These are phyloP conservation scores for Tremella fuciformis DNA, from an alignment of 768 basidiomycete species.

Conservation along the genomic window DNA sequence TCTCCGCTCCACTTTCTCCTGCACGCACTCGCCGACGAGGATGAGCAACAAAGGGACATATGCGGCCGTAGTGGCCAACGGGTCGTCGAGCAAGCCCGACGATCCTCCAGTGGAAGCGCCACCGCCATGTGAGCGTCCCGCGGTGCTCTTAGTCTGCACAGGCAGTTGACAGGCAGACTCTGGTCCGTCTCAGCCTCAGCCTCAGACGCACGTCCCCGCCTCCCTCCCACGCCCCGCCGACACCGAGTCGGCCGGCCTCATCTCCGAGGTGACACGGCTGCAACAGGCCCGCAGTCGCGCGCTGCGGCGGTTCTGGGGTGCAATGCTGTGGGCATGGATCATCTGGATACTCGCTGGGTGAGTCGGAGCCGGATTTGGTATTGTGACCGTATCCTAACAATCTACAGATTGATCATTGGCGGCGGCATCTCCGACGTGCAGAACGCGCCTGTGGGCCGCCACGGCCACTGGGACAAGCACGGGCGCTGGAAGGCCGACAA, in stretches of 20 bases:
- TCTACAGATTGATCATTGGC: slow-evolving; percentile 32
- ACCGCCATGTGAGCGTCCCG: not conserved
- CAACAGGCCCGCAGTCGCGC: slow-evolving; percentile 35
- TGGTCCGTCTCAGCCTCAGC: slow-evolving; percentile 2
- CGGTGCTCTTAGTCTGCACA: not conserved
- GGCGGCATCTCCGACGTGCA: slow-evolving; percentile 41
- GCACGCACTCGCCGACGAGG: too few species aligned
- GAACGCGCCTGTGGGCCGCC: slow-evolving; percentile 21
- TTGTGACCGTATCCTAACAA: too few species aligned
- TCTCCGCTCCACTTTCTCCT: too few species aligned
- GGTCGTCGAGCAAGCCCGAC: not conserved
- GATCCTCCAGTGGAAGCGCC: not conserved
- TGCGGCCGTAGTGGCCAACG: slow-evolving; percentile 2
- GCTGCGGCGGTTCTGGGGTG: slow-evolving; percentile 40
- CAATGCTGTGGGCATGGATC: slow-evolving; percentile 43
- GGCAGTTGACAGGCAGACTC: not conserved
- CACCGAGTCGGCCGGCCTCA: too few species aligned
- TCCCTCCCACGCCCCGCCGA: not conserved
- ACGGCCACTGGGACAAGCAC: slow-evolving; percentile 46
- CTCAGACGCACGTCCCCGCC: not conserved
- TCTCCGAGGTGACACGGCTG: too few species aligned
- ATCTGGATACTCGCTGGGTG: slow-evolving; percentile 47
- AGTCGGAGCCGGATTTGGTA: too few species aligned
- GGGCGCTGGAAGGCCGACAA: slow-evolving; percentile 37
- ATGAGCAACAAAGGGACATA: slow-evolving; percentile 7